A percentile compares a stretch with the other conserved stretches of the same genome.
phyloP scores from a whole-genome alignment of 805 yeast species.

The Kuraishia piskuri region DNA sequence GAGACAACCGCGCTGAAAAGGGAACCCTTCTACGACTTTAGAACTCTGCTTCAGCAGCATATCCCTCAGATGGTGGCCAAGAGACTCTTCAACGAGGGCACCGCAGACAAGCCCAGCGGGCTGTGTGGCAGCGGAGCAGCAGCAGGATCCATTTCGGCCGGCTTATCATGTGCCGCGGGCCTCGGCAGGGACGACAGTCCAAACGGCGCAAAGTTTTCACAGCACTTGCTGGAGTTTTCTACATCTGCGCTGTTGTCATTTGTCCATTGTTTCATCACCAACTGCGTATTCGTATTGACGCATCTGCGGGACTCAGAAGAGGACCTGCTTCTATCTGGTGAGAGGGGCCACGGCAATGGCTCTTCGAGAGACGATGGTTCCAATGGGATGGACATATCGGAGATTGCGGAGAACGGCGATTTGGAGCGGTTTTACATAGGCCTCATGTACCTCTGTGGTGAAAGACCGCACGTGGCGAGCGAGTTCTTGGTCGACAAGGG shows the following conservation, averaged over 20 bases:
- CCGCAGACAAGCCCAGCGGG: conserved; percentile 19
- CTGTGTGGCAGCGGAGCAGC: background rate
- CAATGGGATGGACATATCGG: conserved; percentile 14
- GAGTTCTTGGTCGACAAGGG: conserved; percentile 64
- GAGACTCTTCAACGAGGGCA: conserved; percentile 34
- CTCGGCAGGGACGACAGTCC: background rate
- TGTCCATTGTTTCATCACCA: conserved; percentile 46
- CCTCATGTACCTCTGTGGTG: conserved; percentile 57
- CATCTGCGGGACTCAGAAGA: conserved; percentile 68
- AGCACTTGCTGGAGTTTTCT: conserved; percentile 25
- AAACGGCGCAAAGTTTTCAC: background rate
- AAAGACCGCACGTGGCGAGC: conserved; percentile 48
- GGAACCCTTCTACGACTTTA: conserved; percentile 52
- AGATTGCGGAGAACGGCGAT: conserved; percentile 65
- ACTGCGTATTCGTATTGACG: conserved; percentile 59
- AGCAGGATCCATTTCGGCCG: conserved; percentile 12
- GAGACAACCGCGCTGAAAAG: conserved; percentile 36
- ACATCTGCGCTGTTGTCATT: conserved; percentile 39
- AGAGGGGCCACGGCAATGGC: conserved; percentile 9
- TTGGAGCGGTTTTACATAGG: conserved; percentile 81
- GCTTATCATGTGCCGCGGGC: background rate
- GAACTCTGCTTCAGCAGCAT: conserved; percentile 57
- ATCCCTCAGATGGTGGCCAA: conserved; percentile 49
- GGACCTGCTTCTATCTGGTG: conserved; percentile 53
- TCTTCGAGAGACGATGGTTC: conserved; percentile 25